These are phyloP conservation scores for Zalaria sp. DNA, from an alignment of 2,329 filamentous ascomycete genomes.

Conservation along the genomic window DNA sequence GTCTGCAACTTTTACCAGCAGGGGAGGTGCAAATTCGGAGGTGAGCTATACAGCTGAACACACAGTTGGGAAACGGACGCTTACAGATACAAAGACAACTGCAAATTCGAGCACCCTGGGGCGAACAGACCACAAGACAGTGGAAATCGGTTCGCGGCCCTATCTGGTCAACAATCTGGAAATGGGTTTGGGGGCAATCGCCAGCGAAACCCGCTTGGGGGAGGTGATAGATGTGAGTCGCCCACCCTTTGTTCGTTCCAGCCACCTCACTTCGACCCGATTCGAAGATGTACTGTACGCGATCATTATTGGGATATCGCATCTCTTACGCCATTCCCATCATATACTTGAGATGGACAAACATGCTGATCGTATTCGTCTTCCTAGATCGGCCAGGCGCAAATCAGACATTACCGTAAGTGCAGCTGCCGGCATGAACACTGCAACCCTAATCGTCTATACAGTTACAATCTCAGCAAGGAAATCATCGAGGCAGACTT, in stretches of 20 bases:
- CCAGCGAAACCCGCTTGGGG: too few relatives aligned
- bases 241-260: too few relatives aligned
- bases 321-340: too few relatives aligned
- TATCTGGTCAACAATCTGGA: conserved; percentile 18
- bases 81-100: conserved; percentile 32
- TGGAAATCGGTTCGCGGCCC: conserved; percentile 44
- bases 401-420: conserved; percentile 4
- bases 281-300: too few relatives aligned
- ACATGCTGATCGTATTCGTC: too few relatives aligned
- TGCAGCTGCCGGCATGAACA: conserved; percentile 3
- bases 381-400: neutral
- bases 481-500: conserved; percentile 54
- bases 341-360: too few relatives aligned
- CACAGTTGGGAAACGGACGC: conserved; percentile 26
- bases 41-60: conserved; percentile 24
- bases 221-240: neutral
- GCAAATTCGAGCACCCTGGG: conserved; percentile 47
- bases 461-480: conserved; percentile 40
- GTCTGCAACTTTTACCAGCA: conserved; percentile 52
- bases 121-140: conserved; percentile 15
- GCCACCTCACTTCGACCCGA: too few relatives aligned
- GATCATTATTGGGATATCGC: too few relatives aligned
- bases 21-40: conserved; percentile 51
- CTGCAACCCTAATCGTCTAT: conserved; percentile 9
- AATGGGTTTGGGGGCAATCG: too few relatives aligned